Evolutionary conservation across 2,329 filamentous ascomycete species (phyloP).

Genomic region (Elsinoe perseae): DNA sequence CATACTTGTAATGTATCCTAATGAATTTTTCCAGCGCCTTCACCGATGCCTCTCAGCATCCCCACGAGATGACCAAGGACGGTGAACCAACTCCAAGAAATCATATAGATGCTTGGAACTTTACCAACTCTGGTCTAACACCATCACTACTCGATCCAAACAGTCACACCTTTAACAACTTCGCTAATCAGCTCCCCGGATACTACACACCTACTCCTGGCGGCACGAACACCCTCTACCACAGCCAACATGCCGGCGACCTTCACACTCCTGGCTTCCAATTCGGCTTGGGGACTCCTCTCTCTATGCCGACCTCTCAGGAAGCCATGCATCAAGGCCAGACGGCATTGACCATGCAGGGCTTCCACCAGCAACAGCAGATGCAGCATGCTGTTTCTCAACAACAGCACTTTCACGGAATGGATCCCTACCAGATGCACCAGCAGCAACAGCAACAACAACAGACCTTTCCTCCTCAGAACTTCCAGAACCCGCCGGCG

Average conservation of each 20-base stretch:
- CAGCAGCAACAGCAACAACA: slow-evolving; percentile 29
- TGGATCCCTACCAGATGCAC: slow-evolving; percentile 62
- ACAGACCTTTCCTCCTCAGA: slow-evolving; percentile 62
- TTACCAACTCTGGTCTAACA: slow-evolving; percentile 52
- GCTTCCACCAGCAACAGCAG: slow-evolving; percentile 58
- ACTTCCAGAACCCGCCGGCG: slow-evolving; percentile 75
- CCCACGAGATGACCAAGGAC: slow-evolving; percentile 54
- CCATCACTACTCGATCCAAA: slow-evolving; percentile 82
- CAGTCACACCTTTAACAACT: slow-evolving; percentile 69
- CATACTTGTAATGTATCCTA: neutral
- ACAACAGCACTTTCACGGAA: slow-evolving; percentile 48
- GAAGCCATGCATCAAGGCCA: slow-evolving; percentile 54
- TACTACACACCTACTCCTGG: slow-evolving; percentile 87
- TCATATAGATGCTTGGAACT: slow-evolving; percentile 69
- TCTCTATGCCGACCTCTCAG: slow-evolving; percentile 70
- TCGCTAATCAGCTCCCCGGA: slow-evolving; percentile 69
- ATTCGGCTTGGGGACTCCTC: slow-evolving; percentile 67
- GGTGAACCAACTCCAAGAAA: slow-evolving; percentile 76
- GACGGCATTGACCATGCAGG: slow-evolving; percentile 53
- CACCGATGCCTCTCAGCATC: slow-evolving; percentile 6
- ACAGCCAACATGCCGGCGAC: slow-evolving; percentile 68
- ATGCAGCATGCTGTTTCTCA: slow-evolving; percentile 35
- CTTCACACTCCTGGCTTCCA: slow-evolving; percentile 73
- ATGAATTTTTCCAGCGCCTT: slow-evolving; percentile 14
- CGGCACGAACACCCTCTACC: slow-evolving; percentile 70